Percentiles rank a stretch among this genome's conserved stretches.
Conservation (phyloP, 2,329 filamentous ascomycete genomes). For the Fusarium graminum region DNA sequence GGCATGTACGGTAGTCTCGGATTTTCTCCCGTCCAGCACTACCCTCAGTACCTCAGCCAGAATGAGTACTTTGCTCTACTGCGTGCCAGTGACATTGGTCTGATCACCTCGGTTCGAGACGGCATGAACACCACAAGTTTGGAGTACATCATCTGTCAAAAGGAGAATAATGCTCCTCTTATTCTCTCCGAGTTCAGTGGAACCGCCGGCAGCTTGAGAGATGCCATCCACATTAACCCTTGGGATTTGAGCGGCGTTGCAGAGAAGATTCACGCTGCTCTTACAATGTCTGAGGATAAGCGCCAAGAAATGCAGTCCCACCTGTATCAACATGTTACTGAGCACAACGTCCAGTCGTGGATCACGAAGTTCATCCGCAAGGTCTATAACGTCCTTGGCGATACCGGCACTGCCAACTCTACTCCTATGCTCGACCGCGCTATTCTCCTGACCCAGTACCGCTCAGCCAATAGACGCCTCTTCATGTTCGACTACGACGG, state of each 20-base stretch:
- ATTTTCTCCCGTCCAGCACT: slow-evolving; percentile 93
- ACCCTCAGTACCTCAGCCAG: slow-evolving; percentile 89
- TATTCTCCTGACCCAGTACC: slow-evolving; percentile 79
- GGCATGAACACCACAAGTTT: slow-evolving; percentile 98
- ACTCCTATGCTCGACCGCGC: slow-evolving; percentile 86
- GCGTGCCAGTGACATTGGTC: slow-evolving; percentile 86
- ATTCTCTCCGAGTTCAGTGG: slow-evolving; percentile 98
- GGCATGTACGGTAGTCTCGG: slow-evolving; percentile 88
- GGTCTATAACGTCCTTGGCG: slow-evolving; percentile 82
- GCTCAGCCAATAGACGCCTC: slow-evolving; percentile 79
- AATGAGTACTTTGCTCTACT: slow-evolving; percentile 97
- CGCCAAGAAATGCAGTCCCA: slow-evolving; percentile 77
- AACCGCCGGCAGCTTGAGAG: slow-evolving; percentile 85
- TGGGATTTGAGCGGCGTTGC: slow-evolving; percentile 92
- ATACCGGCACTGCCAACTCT: slow-evolving; percentile 78
- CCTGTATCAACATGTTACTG: slow-evolving; percentile 86
- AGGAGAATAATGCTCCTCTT: slow-evolving; percentile 85
- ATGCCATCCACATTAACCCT: slow-evolving; percentile 95
- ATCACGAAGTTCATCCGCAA: slow-evolving; percentile 82
- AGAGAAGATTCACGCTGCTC: slow-evolving; percentile 82
- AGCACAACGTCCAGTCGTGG: slow-evolving; percentile 89
- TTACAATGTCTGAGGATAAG: slow-evolving; percentile 78
- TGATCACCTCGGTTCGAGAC: slow-evolving; percentile 95
- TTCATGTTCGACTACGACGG: slow-evolving; percentile 99
- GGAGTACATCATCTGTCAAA: slow-evolving; percentile 94